Base-by-base conservation (phyloP, 257 asterid genomes). In the Plantago major region DNA sequence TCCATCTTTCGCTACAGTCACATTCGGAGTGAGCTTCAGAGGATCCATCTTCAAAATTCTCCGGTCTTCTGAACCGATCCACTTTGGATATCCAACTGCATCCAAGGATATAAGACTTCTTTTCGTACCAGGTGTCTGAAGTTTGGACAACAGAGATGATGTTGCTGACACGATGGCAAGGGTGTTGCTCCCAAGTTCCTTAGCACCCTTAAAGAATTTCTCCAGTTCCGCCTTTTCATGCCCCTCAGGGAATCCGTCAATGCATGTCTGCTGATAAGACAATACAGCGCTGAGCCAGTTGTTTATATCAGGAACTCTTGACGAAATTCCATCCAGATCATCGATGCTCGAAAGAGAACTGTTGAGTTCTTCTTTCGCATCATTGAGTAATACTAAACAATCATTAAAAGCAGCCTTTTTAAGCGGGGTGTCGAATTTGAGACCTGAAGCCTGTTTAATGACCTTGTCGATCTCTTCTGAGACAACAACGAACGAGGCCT, bases 261-360 rank as follows among this genome's bases (percentile, higher is more conserved):
- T 55, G 65, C 99, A 92, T 6, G 92, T 80, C 44, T 87, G 82
- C 64, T 92, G 96, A 63, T 83, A 89, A 9, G 96, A 79, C 62
- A 92, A 49, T 0, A 84, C 99, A 0, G 99, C 97, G 63, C 96
- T 92, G 58, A 92, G 46, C 90, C 85, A 83, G 43, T 89, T 92
- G 66, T 83, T 79, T 1, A 92, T 14, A 30, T 92, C 99, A 1
- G 76, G 74, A 1, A 71, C 64, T 7, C 30, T 16, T 0, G 78
- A 9, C 0, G 81, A n/a, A 0, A 72, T 7, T 17, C 56, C 65
- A 2, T 12, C 52, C 9, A 73, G 2, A 4, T 70, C 79, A 11
- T 70, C 61, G 7, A 87, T 30, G 12, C 64, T 65, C 22, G 78
- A 55, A 30, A 77, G 65, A 0, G 99, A 81, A 49, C 66, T 65